These are phyloP conservation scores for Beauveria sp. DNA, from an alignment of 2,329 filamentous ascomycete species.

Conservation along the genomic window DNA sequence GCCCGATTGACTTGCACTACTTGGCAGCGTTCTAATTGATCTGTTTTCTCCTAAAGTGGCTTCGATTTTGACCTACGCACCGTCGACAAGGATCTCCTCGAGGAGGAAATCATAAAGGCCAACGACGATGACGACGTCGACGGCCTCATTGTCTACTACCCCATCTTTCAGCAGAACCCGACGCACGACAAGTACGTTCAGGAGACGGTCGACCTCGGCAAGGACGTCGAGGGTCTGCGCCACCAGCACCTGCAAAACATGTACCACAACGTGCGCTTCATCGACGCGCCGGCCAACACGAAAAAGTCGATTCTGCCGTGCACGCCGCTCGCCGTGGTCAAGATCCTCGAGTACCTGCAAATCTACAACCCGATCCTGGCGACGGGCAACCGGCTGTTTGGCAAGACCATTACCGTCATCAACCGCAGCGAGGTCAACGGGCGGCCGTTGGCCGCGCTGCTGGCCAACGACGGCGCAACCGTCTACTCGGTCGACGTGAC, in stretches of 20 bases:
- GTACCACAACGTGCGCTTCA: constrained; percentile 96
- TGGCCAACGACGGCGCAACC: constrained; percentile 91
- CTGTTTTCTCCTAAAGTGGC: constrained; percentile 48
- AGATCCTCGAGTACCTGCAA: constrained; percentile 90
- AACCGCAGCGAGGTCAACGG: constrained; percentile 96
- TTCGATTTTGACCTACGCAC: constrained; percentile 82
- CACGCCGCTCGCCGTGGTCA: constrained; percentile 91
- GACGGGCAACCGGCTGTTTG: constrained; percentile 86
- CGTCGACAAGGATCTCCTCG: constrained; percentile 79
- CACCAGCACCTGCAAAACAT: constrained; percentile 98
- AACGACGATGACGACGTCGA: constrained; percentile 73
- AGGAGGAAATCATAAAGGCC: constrained; percentile 78
- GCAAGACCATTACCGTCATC: constrained; percentile 91
- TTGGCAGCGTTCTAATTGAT: background rate
- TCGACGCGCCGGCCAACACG: constrained; percentile 67
- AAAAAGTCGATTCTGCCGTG: constrained; percentile 93
- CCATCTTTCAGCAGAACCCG: constrained; percentile 76
- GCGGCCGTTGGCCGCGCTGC: constrained; percentile 78
- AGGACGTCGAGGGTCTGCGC: constrained; percentile 92
- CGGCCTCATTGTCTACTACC: constrained; percentile 96
- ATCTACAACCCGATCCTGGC: constrained; percentile 95
- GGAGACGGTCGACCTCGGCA: constrained; percentile 80
- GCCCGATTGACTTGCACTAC: background rate
- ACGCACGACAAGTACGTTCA: constrained; percentile 92
- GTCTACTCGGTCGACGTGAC: constrained; percentile 94